phyloP scores from a whole-genome alignment of 805 yeast genomes.

The Maudiozyma serrabonitensis region DNA sequence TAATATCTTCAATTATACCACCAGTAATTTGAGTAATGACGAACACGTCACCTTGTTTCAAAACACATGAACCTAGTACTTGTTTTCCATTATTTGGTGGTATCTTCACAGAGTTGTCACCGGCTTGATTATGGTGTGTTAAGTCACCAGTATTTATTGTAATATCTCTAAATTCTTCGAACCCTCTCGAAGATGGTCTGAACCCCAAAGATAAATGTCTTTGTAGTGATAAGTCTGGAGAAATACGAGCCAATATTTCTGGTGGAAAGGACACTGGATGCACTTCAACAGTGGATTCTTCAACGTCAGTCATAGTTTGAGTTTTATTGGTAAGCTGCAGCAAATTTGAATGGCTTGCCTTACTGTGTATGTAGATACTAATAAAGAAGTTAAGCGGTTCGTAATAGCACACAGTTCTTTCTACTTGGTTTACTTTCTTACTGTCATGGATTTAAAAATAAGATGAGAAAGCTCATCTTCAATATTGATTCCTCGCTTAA shows the following conservation, averaged over 20 bases:
- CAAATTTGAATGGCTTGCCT: too few species aligned
- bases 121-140: conserved; percentile 22
- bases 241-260: conserved; percentile 68
- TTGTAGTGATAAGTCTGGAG: conserved; percentile 76
- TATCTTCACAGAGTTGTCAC: background rate
- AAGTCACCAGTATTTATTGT: conserved; percentile 32
- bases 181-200: conserved; percentile 65
- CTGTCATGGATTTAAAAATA: too few species aligned
- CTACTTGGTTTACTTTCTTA: too few species aligned
- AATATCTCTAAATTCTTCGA: conserved; percentile 62
- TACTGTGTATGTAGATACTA: too few species aligned
- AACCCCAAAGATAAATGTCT: conserved; percentile 66
- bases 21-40: conserved; percentile 65
- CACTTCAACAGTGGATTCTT: conserved; percentile 17
- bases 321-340: too few species aligned
- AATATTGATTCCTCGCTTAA: too few species aligned
- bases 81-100: conserved; percentile 9
- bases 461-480: too few species aligned
- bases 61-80: conserved; percentile 58
- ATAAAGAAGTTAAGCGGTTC: too few species aligned
- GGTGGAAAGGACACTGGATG: conserved; percentile 63
- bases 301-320: conserved; percentile 9
- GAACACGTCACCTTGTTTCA: conserved; percentile 62
- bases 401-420: too few species aligned
- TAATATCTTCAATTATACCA: conserved; percentile 49